Percentiles rank a stretch among this genome's conserved stretches.
Conservation (phyloP, 108 stramenopile genomes). For the Pseudonitzschia delicatissima region DNA sequence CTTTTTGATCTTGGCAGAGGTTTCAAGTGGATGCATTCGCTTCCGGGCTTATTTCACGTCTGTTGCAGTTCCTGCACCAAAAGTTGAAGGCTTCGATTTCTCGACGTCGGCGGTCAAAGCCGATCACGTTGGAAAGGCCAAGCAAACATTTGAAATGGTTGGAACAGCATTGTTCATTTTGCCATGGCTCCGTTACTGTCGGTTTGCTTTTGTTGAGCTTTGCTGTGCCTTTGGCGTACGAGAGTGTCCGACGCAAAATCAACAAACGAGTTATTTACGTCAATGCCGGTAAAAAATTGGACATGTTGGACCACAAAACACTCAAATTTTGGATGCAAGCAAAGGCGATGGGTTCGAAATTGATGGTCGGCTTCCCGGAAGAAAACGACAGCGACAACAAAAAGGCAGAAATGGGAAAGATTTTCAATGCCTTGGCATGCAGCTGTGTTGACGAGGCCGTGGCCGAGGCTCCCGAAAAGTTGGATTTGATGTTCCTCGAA, state of each 20-base stretch:
- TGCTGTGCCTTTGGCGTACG: conserved; percentile 53
- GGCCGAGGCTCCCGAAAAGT: conserved; percentile 45
- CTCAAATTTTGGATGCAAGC: conserved; percentile 55
- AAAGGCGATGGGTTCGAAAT: conserved; percentile 44
- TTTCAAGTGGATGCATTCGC: conserved; percentile 39
- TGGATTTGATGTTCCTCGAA: conserved; percentile 46
- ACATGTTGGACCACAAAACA: conserved; percentile 34
- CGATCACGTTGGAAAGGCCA: conserved; percentile 55
- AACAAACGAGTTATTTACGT: conserved; percentile 48
- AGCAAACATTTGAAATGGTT: conserved; percentile 59
- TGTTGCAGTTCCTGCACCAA: conserved; percentile 36
- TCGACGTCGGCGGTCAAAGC: conserved; percentile 52
- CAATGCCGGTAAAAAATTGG: conserved; percentile 6
- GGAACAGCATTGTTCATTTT: conserved; percentile 49
- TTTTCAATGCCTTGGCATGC: conserved; percentile 42
- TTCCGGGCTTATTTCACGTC: conserved; percentile 44
- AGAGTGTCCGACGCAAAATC: conserved; percentile 55
- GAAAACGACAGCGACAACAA: conserved; percentile 18
- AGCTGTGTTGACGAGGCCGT: conserved; percentile 48
- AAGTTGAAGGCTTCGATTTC: conserved; percentile 45
- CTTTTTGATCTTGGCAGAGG: conserved; percentile 46
- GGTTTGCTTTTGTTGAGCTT: conserved; percentile 34
- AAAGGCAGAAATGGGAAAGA: conserved; percentile 35
- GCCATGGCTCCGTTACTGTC: conserved; percentile 24
- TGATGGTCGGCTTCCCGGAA: conserved; percentile 41